These are phyloP conservation scores for Leptographium radiaticola DNA, from an alignment of 2,329 filamentous ascomycete genomes.

Conservation along the genomic window DNA sequence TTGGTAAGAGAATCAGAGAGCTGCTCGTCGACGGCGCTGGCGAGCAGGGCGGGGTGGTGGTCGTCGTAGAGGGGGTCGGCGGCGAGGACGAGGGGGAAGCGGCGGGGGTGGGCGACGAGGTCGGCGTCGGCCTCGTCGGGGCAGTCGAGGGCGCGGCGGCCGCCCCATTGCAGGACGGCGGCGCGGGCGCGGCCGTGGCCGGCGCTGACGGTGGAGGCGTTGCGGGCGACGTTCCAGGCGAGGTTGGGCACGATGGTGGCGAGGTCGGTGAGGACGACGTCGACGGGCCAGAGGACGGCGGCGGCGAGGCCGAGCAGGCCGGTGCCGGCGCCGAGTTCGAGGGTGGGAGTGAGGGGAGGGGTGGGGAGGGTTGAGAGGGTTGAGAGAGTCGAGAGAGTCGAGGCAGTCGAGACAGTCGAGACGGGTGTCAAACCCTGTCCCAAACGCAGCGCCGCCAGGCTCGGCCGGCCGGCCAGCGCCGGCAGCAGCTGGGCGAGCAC, in stretches of 20 bases:
- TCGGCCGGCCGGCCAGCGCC: background rate
- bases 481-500: constrained; percentile 63
- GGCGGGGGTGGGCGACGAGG: constrained; percentile 22
- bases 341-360: no score
- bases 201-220: constrained; percentile 40
- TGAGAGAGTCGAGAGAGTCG: no score
- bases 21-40: constrained; percentile 55
- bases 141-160: constrained; percentile 9
- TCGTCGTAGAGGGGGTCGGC: constrained; percentile 84
- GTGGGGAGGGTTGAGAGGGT: no score
- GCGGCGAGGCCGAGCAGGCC: constrained; percentile 83
- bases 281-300: constrained; percentile 53
- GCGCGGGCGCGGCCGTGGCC: constrained; percentile 45
- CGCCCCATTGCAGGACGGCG: constrained; percentile 61
- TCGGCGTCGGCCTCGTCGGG: constrained; percentile 29
- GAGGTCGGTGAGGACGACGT: constrained; percentile 69
- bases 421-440: constrained; percentile 15
- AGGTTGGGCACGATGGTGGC: constrained; percentile 76
- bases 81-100: constrained; percentile 54
- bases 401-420: no score
- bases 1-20: constrained; percentile 39
- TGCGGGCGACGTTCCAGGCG: constrained; percentile 55
- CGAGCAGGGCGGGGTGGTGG: constrained; percentile 64
- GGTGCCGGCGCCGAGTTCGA: constrained; percentile 84
- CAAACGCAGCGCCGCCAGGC: background rate